Conservation (phyloP, 371 early-diverging fungal genomes). For the Rhizopus stolonifer region DNA sequence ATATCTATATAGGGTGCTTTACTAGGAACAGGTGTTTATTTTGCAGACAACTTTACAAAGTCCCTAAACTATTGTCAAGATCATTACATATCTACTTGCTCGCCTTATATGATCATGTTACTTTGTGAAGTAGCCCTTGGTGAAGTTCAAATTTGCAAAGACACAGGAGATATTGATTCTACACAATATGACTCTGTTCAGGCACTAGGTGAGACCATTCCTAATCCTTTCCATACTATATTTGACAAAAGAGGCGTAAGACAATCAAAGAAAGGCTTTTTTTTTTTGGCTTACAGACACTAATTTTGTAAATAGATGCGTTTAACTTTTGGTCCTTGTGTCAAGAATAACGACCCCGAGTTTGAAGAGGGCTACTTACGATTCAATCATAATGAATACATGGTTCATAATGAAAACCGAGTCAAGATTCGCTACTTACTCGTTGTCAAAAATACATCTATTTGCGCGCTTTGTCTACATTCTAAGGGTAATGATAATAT, state of each 20-base stretch:
- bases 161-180: conserved; percentile 39
- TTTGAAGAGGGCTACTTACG: not conserved
- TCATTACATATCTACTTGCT: conserved; percentile 6
- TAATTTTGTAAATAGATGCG: conserved; percentile 10
- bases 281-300: not conserved
- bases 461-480: conserved; percentile 44
- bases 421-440: conserved; percentile 57
- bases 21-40: conserved; percentile 61
- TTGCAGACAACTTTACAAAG: conserved; percentile 59
- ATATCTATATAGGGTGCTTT: conserved; percentile 32
- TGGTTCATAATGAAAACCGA: conserved; percentile 54
- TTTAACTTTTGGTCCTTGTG: conserved; percentile 48
- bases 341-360: not conserved
- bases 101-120: conserved; percentile 35
- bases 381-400: conserved; percentile 57
- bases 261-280: no score
- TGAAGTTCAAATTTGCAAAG: conserved; percentile 10
- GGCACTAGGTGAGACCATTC: conserved; percentile 47
- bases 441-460: conserved; percentile 37
- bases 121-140: conserved; percentile 66
- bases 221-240: conserved; percentile 34
- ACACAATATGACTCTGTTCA: conserved; percentile 33
- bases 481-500: not conserved
- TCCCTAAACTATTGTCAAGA: conserved; percentile 38
- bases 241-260: conserved; percentile 36